Evolutionary conservation across 371 early-diverging fungal species (phyloP), one percentile per base, ranked within the genome.

Genomic region (Mortierella sp.): DNA sequence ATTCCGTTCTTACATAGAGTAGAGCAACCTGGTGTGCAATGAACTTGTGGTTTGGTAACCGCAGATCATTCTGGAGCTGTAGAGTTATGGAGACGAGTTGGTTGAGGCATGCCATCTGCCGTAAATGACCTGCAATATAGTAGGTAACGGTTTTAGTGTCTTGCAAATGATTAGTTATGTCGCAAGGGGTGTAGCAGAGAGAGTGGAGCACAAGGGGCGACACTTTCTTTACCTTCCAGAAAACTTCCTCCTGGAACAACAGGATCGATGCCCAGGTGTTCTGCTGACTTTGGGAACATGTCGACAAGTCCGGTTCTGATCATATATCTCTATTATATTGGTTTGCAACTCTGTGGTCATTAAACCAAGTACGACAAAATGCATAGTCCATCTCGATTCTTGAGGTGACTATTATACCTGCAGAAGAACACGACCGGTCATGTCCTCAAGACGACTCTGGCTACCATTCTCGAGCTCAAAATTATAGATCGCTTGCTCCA

Each of bases 11-110:
- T 78, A 84, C 86, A 70, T 87, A 87, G 17, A 87, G 69, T 17
- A 87, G 69, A 21, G 87, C 87, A 17, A 86, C 47, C 57, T 87
- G 87, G 64, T 87, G 84, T 14, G 87, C 85, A 28, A 87, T 80
- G 48, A 83, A 87, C 51, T 82, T 82, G 61, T 86, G 87, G 26
- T 87, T 81, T 7, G 70, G 32, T 31, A 87, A 61, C 42, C 57
- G 37, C 12, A 84, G 30, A 48, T 83, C 83, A 42, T 83, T 72
- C 48, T 84, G 83, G 3, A 87, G 72, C 56, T 86, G 84, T 21
- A 80, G 55, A 4, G 87, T 80, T 19, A 81, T 79, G 6, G 81
- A 72, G 12, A 83, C 83, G 6, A 87, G 56, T 50, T 87, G 86
- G 59, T 87, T 81, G 9, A 82, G 60, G 17, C 65, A 31, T 3